A percentile compares a stretch with the other conserved stretches of the same genome.
Evolutionary conservation across 1,284 basidiomycete genomes (phyloP).

Genomic region (Paramarasmius palmivorus): DNA sequence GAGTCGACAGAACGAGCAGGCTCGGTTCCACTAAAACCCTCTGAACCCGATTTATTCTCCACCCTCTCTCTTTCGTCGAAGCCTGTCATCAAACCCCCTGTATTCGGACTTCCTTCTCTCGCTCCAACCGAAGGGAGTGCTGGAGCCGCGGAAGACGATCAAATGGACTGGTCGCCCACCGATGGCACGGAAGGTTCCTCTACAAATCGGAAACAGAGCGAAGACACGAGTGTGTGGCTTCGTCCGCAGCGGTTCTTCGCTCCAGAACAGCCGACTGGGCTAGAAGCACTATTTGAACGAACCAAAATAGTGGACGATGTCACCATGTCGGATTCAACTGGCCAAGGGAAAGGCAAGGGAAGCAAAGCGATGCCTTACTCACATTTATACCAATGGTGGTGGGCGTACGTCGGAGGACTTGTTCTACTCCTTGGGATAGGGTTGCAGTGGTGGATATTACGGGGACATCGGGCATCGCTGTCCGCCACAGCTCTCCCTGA

Average conservation of each 20-base stretch:
- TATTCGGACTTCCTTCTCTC: slow-evolving; percentile 71
- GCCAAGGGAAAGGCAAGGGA: not conserved
- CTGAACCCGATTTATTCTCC: slow-evolving; percentile 60
- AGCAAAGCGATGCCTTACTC: not conserved
- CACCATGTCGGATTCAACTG: slow-evolving; percentile 19
- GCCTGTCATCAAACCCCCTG: slow-evolving; percentile 50
- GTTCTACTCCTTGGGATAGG: slow-evolving; percentile 8
- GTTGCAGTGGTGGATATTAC: slow-evolving; percentile 8
- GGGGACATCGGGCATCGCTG: not conserved
- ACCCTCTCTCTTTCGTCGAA: slow-evolving; percentile 64
- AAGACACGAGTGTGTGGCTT: slow-evolving; percentile 47
- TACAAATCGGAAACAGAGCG: slow-evolving; percentile 21
- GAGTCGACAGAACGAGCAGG: slow-evolving; percentile 16
- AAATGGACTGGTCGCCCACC: slow-evolving; percentile 71
- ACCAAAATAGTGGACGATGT: slow-evolving; percentile 54
- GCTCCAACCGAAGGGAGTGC: slow-evolving; percentile 24
- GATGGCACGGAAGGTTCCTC: slow-evolving; percentile 25
- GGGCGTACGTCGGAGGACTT: slow-evolving; percentile 4
- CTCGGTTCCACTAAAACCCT: slow-evolving; percentile 30
- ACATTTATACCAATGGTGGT: slow-evolving; percentile 13
- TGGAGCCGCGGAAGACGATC: slow-evolving; percentile 23
- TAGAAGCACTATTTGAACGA: slow-evolving; percentile 71
- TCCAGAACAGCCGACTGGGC: slow-evolving; percentile 74
- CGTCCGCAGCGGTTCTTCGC: slow-evolving; percentile 74
- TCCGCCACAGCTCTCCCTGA: not conserved